phyloP scores from a whole-genome alignment of 345 rosid species.

The Populus alba region DNA sequence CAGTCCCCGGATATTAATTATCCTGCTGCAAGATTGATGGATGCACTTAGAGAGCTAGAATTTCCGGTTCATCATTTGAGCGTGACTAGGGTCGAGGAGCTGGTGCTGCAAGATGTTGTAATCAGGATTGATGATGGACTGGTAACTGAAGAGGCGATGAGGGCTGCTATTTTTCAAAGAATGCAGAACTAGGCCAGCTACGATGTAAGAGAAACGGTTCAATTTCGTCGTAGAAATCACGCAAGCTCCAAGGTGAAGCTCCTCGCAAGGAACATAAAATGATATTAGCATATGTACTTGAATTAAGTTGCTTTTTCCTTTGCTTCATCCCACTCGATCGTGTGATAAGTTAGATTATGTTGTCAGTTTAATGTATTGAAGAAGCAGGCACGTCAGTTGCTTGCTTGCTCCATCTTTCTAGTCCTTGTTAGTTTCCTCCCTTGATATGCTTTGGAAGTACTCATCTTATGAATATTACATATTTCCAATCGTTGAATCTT shows the following conservation, averaged over 20 bases:
- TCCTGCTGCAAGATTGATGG: conserved; percentile 51
- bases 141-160: conserved; percentile 25
- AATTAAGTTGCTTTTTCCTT: neutral
- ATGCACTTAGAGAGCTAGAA: conserved; percentile 41
- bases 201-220: neutral
- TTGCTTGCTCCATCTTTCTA: neutral
- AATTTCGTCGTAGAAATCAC: neutral
- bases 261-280: neutral
- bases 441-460: neutral
- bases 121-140: conserved; percentile 38
- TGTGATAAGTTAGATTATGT: neutral
- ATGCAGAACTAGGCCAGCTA: neutral
- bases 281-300: neutral
- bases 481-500: neutral
- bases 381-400: neutral
- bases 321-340: neutral
- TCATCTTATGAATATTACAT: neutral
- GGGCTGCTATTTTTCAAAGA: conserved; percentile 30
- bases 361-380: neutral
- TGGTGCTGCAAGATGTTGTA: conserved; percentile 48
- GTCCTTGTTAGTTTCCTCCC: neutral
- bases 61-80: conserved; percentile 48
- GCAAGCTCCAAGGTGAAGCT: neutral
- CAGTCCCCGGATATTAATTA: conserved; percentile 39
- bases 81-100: conserved; percentile 37